Conservation (phyloP, 805 yeast species). For the Candida verbasci region DNA sequence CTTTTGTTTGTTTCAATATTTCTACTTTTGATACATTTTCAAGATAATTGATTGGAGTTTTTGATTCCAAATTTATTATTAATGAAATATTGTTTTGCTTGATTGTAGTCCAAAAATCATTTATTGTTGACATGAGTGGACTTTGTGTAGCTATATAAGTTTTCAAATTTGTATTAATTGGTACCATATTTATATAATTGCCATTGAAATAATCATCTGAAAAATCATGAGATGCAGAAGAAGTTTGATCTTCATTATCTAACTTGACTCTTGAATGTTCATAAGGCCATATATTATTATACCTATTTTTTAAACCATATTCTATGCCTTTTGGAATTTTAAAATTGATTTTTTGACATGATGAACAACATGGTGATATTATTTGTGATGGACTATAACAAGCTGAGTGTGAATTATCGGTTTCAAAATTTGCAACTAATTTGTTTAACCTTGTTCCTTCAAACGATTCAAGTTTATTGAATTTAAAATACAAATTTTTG, state of each 20-base stretch:
- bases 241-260: not conserved
- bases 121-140: conserved; percentile 37
- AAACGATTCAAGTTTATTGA: conserved; percentile 33
- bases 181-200: conserved; percentile 32
- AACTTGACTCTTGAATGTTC: conserved; percentile 44
- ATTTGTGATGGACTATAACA: conserved; percentile 2
- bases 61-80: conserved; percentile 17
- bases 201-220: conserved; percentile 44
- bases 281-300: conserved; percentile 46
- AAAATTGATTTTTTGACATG: conserved; percentile 37
- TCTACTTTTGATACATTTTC: conserved; percentile 4
- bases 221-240: too few relatives aligned
- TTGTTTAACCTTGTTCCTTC: conserved; percentile 28
- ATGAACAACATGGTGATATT: conserved; percentile 40
- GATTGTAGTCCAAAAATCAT: conserved; percentile 41
- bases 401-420: not conserved
- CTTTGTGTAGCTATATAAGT: conserved; percentile 44
- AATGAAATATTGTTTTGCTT: conserved; percentile 30
- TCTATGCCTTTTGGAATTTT: conserved; percentile 42
- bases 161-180: conserved; percentile 15
- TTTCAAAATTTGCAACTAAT: conserved; percentile 20
- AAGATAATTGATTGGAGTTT: conserved; percentile 4
- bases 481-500: conserved; percentile 22
- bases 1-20: conserved; percentile 8
- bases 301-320: conserved; percentile 41